Percentiles rank a stretch among this genome's conserved stretches.
phyloP scores from a whole-genome alignment of 495 filamentous ascomycete species.

The Xylaria acuta region DNA sequence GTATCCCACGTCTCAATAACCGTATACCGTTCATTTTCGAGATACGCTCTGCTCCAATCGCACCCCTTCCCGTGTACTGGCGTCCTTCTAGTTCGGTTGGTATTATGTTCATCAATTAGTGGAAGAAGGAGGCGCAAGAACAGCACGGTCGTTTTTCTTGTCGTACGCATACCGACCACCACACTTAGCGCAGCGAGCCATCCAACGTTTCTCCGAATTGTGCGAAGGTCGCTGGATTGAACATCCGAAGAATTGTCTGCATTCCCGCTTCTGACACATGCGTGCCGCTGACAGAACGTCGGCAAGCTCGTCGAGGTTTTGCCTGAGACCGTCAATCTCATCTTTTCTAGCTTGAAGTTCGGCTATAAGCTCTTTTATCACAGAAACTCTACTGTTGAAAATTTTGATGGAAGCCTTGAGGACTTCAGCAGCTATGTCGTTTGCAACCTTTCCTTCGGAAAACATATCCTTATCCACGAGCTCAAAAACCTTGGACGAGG shows the following conservation, averaged over 20 bases:
- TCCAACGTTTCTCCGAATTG: neutral
- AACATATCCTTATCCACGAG: neutral
- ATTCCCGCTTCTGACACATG: neutral
- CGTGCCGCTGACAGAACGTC: neutral
- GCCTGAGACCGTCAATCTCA: neutral
- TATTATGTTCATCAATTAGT: neutral
- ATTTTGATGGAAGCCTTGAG: neutral
- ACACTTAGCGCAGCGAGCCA: neutral
- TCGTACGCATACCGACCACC: neutral
- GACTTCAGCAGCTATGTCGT: conserved; percentile 10
- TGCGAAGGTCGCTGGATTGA: neutral
- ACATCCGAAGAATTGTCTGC: neutral
- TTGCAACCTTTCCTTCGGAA: neutral
- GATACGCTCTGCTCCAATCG: neutral
- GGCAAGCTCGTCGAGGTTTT: neutral
- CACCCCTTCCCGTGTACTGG: neutral
- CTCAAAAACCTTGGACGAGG: neutral
- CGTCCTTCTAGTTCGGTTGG: neutral
- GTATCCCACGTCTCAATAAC: neutral
- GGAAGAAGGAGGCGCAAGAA: neutral
- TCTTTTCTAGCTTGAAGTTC: neutral
- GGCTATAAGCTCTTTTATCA: neutral
- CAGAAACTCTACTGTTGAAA: neutral
- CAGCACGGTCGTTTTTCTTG: neutral
- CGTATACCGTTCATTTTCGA: neutral